Evolutionary conservation across 1,139 yeast species (phyloP).

Genomic region (Pneumocystis wakefieldiae): DNA sequence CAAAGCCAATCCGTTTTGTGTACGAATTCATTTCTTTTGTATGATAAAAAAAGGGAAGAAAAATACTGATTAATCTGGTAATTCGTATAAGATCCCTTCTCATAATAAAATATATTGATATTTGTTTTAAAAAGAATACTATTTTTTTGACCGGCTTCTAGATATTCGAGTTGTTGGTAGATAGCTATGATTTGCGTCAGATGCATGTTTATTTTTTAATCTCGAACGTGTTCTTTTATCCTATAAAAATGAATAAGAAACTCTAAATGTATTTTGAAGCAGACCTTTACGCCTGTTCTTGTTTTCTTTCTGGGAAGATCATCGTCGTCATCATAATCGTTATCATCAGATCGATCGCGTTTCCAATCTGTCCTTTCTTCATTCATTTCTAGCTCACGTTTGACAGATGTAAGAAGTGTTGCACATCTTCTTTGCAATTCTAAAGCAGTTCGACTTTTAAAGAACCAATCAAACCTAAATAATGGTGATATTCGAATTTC

Average conservation of each 20-base stretch:
- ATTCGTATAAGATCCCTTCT: not conserved
- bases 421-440: constrained; percentile 72
- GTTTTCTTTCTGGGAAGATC: constrained; percentile 7
- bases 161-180: not conserved
- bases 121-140: not conserved
- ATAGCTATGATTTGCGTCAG: not conserved
- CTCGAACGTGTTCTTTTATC: not conserved
- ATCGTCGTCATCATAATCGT: constrained; percentile 13
- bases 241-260: not conserved
- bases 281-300: not conserved
- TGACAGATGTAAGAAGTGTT: constrained; percentile 61
- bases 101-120: not conserved
- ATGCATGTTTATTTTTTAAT: not conserved
- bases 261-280: not conserved
- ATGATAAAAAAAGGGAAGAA: not conserved
- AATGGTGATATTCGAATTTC: constrained; percentile 58
- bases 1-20: not conserved
- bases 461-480: constrained; percentile 81
- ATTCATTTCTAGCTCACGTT: constrained; percentile 59
- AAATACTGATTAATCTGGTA: no score
- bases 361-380: constrained; percentile 24
- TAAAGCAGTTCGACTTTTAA: constrained; percentile 67
- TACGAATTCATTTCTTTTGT: not conserved
- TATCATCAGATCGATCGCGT: constrained; percentile 20
- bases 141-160: not conserved